These are phyloP conservation scores for Oldenlandia corymbosa DNA, from an alignment of 257 asterid species.

Conservation along the genomic window DNA sequence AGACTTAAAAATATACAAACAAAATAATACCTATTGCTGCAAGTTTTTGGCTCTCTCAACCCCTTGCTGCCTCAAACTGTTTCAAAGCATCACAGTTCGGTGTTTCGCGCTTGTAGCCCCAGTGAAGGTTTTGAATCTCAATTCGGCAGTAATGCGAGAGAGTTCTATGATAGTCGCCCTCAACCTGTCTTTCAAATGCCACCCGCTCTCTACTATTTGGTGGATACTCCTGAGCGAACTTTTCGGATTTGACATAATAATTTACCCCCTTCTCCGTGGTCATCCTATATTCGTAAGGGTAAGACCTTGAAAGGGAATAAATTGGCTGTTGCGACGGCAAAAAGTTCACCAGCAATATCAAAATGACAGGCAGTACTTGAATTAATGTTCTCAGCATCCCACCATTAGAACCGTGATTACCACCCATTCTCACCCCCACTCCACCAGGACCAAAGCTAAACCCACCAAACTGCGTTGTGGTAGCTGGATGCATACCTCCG, in stretches of 20 bases:
- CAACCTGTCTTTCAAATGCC: constrained; percentile 56
- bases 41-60: constrained; percentile 36
- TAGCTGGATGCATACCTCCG: constrained; percentile 75
- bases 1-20: not conserved
- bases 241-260: constrained; percentile 58
- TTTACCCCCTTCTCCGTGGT: constrained; percentile 75
- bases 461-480: constrained; percentile 63
- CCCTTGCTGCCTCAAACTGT: constrained; percentile 50
- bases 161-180: constrained; percentile 54
- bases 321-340: constrained; percentile 80
- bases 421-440: constrained; percentile 68
- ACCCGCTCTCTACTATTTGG: constrained; percentile 46
- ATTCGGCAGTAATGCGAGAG: constrained; percentile 69
- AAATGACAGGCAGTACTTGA: constrained; percentile 69
- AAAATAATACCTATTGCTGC: not conserved
- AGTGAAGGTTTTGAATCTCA: constrained; percentile 68
- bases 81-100: constrained; percentile 84
- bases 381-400: constrained; percentile 46
- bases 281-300: constrained; percentile 43
- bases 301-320: constrained; percentile 52
- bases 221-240: constrained; percentile 76
- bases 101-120: constrained; percentile 76
- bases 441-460: constrained; percentile 80
- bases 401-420: constrained; percentile 57
- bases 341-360: constrained; percentile 70